These are phyloP conservation scores for Peronospora farinosa DNA, from an alignment of 352 stramenopile genomes.

Conservation along the genomic window DNA sequence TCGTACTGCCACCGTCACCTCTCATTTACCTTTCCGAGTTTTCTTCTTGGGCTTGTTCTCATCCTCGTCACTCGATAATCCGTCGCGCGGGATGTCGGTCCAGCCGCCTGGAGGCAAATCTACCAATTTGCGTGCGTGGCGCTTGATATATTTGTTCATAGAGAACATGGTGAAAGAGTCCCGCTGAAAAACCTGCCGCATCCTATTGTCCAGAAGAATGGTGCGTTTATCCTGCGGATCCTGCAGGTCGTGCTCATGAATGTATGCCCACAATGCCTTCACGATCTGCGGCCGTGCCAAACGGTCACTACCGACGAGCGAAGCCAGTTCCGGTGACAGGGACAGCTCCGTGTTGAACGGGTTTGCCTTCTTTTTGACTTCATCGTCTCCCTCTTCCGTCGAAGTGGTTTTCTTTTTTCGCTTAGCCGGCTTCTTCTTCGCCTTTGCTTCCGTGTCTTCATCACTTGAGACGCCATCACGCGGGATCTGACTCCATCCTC, in stretches of 20 bases:
- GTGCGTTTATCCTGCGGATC: constrained; percentile 91
- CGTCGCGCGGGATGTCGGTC: constrained; percentile 63
- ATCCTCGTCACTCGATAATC: constrained; percentile 76
- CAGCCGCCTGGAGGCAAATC: constrained; percentile 66
- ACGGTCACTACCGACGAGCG: constrained; percentile 71
- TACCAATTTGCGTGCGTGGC: constrained; percentile 64
- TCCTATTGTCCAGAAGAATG: constrained; percentile 88
- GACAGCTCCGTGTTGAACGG: constrained; percentile 74
- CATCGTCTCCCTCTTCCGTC: constrained; percentile 36
- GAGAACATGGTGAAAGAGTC: constrained; percentile 85
- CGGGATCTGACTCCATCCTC: constrained; percentile 67
- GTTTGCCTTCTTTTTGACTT: constrained; percentile 55
- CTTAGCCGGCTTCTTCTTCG: constrained; percentile 56
- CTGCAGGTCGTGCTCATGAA: constrained; percentile 92
- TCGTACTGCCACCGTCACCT: not conserved
- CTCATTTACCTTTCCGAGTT: constrained; percentile 25
- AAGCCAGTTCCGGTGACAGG: constrained; percentile 67
- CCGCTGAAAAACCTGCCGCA: constrained; percentile 78
- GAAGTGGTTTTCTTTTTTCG: constrained; percentile 53
- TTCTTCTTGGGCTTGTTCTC: constrained; percentile 45
- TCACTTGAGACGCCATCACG: constrained; percentile 79
- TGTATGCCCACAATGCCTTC: constrained; percentile 94
- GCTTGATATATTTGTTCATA: constrained; percentile 88
- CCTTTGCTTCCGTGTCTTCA: constrained; percentile 57
- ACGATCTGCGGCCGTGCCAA: constrained; percentile 90